These are phyloP conservation scores for Fonsecaea nubica DNA, from an alignment of 2,329 filamentous ascomycete genomes.

Conservation along the genomic window DNA sequence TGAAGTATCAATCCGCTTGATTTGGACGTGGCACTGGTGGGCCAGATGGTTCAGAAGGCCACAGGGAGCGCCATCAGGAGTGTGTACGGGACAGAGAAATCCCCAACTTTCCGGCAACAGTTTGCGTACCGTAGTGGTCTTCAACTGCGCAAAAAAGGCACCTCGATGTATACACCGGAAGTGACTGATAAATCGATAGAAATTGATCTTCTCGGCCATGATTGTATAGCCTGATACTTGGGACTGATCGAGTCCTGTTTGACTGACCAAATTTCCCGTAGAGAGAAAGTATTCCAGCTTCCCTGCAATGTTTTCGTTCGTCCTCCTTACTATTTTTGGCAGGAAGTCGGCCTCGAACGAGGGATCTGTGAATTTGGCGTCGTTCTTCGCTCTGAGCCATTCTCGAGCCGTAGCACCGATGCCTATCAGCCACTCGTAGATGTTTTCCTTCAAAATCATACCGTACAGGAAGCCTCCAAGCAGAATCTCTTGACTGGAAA, in stretches of 20 bases:
- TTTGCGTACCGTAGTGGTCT: conserved; percentile 96
- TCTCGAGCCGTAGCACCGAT: conserved; percentile 62
- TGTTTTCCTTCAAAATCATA: conserved; percentile 91
- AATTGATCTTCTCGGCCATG: conserved; percentile 98
- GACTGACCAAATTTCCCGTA: conserved; percentile 90
- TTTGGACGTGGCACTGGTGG: conserved; percentile 92
- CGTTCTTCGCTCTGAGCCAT: conserved; percentile 60
- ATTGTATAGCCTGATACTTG: conserved; percentile 95
- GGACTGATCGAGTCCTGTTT: conserved; percentile 90
- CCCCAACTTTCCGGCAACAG: conserved; percentile 96
- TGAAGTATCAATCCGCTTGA: conserved; percentile 74
- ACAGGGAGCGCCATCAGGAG: conserved; percentile 93
- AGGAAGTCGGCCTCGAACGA: conserved; percentile 82
- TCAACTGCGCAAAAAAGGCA: conserved; percentile 96
- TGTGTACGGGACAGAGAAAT: conserved; percentile 96
- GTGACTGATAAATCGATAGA: conserved; percentile 96
- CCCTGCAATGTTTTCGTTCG: conserved; percentile 87
- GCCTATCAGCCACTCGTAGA: conserved; percentile 86
- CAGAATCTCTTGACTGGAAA: conserved; percentile 94
- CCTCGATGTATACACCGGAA: conserved; percentile 99
- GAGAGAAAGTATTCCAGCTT: conserved; percentile 94
- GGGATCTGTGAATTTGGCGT: conserved; percentile 71
- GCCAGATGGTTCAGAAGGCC: conserved; percentile 93
- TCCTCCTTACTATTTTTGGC: conserved; percentile 75
- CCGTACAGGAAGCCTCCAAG: conserved; percentile 92